Evolutionary conservation across 352 stramenopile species (phyloP).

Genomic region (Lagenidium sp.): DNA sequence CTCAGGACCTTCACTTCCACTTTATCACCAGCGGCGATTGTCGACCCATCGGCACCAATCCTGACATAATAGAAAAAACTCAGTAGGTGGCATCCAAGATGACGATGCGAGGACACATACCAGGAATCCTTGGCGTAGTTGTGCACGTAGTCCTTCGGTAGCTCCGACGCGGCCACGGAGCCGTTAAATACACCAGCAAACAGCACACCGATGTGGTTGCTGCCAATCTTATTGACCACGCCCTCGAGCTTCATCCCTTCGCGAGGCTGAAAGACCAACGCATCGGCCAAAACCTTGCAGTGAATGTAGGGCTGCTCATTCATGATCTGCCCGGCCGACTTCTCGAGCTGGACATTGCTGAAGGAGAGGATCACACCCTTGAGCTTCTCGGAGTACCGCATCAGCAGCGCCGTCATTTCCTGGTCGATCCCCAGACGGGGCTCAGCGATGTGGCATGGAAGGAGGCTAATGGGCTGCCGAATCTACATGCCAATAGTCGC

Average conservation of each 20-base stretch:
- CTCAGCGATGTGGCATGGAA: slow-evolving; percentile 62
- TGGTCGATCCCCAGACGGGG: slow-evolving; percentile 64
- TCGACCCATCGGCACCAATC: slow-evolving; percentile 38
- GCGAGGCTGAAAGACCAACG: slow-evolving; percentile 61
- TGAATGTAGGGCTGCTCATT: slow-evolving; percentile 84
- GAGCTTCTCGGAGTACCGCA: slow-evolving; percentile 72
- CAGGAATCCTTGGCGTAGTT: slow-evolving; percentile 75
- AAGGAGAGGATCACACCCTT: slow-evolving; percentile 69
- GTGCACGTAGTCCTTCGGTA: slow-evolving; percentile 70
- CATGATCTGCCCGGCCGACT: slow-evolving; percentile 55
- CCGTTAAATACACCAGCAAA: slow-evolving; percentile 79
- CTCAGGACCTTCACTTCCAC: slow-evolving; percentile 58
- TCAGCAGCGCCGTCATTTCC: slow-evolving; percentile 60
- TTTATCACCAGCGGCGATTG: slow-evolving; percentile 51
- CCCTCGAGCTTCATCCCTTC: slow-evolving; percentile 56
- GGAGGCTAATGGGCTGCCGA: slow-evolving; percentile 60
- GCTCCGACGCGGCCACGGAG: slow-evolving; percentile 59
- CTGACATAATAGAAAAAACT: slow-evolving; percentile 13
- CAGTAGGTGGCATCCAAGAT: neutral
- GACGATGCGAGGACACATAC: slow-evolving; percentile 18
- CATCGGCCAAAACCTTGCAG: slow-evolving; percentile 60
- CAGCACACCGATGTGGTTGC: slow-evolving; percentile 80
- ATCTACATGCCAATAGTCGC: slow-evolving; percentile 24
- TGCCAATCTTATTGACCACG: slow-evolving; percentile 79
- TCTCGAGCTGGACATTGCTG: slow-evolving; percentile 48